phyloP scores from a whole-genome alignment of 139 green algal species.

The Pseudopediastrum boryanum region DNA sequence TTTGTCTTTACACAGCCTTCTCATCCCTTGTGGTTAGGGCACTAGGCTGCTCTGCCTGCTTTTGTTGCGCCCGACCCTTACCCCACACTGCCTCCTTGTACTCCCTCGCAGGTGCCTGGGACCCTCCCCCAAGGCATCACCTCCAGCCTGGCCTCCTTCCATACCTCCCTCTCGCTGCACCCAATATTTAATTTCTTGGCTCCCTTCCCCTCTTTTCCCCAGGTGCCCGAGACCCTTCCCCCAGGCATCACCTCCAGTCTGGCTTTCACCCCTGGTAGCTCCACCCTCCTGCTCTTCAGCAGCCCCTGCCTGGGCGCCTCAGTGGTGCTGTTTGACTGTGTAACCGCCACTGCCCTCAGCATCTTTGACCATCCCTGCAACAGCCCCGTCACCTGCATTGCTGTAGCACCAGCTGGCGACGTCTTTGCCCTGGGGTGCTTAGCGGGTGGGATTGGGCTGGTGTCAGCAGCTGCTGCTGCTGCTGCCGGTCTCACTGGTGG shows the following conservation, averaged over 20 bases:
- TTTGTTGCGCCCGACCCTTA: not conserved
- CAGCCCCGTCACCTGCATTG: not conserved
- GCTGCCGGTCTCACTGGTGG: too few relatives aligned
- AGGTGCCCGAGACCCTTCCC: slow-evolving; percentile 24
- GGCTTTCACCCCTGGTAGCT: slow-evolving; percentile 10
- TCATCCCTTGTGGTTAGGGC: too few relatives aligned
- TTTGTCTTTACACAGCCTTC: too few relatives aligned
- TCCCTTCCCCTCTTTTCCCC: not conserved
- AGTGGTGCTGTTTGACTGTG: slow-evolving; percentile 12
- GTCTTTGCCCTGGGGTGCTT: slow-evolving; percentile 23
- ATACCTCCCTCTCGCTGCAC: not conserved
- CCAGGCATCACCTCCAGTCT: not conserved
- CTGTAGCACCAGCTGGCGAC: not conserved
- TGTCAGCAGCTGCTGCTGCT: too few relatives aligned
- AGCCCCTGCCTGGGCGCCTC: slow-evolving; percentile 16
- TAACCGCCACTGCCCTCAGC: slow-evolving; percentile 1
- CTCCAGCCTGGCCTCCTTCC: not conserved
- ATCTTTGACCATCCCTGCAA: not conserved
- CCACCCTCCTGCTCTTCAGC: slow-evolving; percentile 31
- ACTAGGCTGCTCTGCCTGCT: too few relatives aligned
- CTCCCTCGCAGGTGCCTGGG: too few relatives aligned
- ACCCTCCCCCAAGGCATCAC: too few relatives aligned
- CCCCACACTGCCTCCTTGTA: not conserved
- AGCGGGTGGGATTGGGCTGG: too few relatives aligned
- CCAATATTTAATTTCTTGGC: not conserved